phyloP scores from a whole-genome alignment of 805 yeast genomes.

The Lachancea sp. region DNA sequence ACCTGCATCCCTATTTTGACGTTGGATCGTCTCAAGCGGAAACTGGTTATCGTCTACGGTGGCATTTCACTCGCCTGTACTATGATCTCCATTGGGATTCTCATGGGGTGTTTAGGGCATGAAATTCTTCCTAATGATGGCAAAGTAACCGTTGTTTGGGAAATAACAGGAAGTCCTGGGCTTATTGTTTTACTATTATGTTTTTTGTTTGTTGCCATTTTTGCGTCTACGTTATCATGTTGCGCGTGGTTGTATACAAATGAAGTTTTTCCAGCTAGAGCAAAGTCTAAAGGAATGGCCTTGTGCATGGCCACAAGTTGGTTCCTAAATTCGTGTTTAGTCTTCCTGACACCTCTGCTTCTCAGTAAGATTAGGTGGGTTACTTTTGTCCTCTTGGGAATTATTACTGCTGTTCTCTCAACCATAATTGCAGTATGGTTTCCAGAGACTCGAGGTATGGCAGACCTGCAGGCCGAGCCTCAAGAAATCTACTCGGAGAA shows the following conservation, averaged over 20 bases:
- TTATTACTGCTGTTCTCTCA: conserved; percentile 31
- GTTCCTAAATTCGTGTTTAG: conserved; percentile 35
- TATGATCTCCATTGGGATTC: conserved; percentile 32
- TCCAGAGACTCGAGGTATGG: conserved; percentile 40
- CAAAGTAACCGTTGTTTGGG: conserved; percentile 34
- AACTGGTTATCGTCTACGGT: conserved; percentile 43
- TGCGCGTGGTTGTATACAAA: conserved; percentile 45
- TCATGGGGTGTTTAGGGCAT: conserved; percentile 35
- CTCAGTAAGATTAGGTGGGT: conserved; percentile 36
- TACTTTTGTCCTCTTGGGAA: conserved; percentile 37
- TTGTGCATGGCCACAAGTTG: conserved; percentile 43
- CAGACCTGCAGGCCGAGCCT: conserved; percentile 23
- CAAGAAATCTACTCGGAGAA: conserved; percentile 14
- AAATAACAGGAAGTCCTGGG: conserved; percentile 36
- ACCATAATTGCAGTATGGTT: conserved; percentile 31
- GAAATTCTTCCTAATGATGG: conserved; percentile 29
- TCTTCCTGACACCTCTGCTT: conserved; percentile 37
- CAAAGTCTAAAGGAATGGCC: conserved; percentile 43
- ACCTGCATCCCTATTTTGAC: conserved; percentile 40
- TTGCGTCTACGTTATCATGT: conserved; percentile 41
- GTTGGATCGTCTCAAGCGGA: conserved; percentile 41
- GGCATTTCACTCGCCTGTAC: conserved; percentile 33
- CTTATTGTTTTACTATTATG: conserved; percentile 40
- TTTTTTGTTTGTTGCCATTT: conserved; percentile 40
- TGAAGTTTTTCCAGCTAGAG: conserved; percentile 42